Evolutionary conservation across 192 early-diverging fungal species (phyloP), one percentile per base, ranked within the genome.

Genomic region (Mycoemilia scoparia): DNA sequence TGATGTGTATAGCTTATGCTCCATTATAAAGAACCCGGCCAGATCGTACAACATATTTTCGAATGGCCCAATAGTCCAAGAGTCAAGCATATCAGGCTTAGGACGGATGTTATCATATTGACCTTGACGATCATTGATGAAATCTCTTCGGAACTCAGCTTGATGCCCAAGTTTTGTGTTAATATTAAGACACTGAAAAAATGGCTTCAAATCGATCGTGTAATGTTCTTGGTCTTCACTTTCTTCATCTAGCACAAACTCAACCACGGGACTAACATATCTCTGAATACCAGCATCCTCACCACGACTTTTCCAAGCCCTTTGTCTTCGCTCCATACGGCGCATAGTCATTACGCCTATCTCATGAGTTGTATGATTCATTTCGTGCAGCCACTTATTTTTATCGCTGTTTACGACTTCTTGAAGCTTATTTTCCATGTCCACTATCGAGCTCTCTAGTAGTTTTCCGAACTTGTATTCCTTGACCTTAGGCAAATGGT

Each of bases 141-240:
- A 99, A 29, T 71, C 70, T 14, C 68, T 49, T 45, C 80, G 82
- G 42, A 99, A 83, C 52, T 92, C 79, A 19, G 66, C 60, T 14
- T 83, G 71, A 23, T 82, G 76, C 2, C 89, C 89, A 7, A 99
- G 73, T 15, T 86, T 83, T 36, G 87, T 85, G 52, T 99, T 76
- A 26, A 99, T 89, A 38, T 96, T 87, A 35, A 96, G 62, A 49
- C 90, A 92, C 55, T 88, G 86, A 60, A 87, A 95, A 32, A 99
- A 66, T 13, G 91, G 87, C 40, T 77, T 77, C 62, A 99, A 86
- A 45, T 95, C 88, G 33, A 99, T 70, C 12, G 85, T 56, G 15
- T 80, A 56, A 9, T 75, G 67, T 15, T 74, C 74, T n/a, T 67
- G 43, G 70, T 77, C 57, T 44, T 84, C 79, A 37, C 69, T 71